These are phyloP conservation scores for Termitomyces sp. DNA, from an alignment of 768 basidiomycete species.

Conservation along the genomic window DNA sequence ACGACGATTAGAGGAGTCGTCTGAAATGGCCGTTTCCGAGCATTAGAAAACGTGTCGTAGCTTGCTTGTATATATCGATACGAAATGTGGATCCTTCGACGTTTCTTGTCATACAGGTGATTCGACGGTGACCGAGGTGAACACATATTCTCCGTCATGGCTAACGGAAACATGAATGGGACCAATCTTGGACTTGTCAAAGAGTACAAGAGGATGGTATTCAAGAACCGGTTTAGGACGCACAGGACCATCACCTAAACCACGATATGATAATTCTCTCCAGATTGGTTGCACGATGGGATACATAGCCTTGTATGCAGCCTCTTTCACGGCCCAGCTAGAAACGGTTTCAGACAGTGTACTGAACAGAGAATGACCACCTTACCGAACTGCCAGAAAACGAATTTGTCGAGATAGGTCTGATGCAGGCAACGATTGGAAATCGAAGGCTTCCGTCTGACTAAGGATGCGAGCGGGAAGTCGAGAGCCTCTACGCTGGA, in stretches of 20 bases:
- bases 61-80: no score
- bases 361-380: background rate
- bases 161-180: slow-evolving; percentile 68
- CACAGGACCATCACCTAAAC: slow-evolving; percentile 20
- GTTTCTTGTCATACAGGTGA: slow-evolving; percentile 8
- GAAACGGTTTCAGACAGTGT: background rate
- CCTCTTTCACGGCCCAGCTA: slow-evolving; percentile 86
- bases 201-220: slow-evolving; percentile 36
- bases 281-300: slow-evolving; percentile 59
- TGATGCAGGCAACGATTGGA: slow-evolving; percentile 24
- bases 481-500: slow-evolving; percentile 41
- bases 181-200: slow-evolving; percentile 22
- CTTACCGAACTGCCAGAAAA: slow-evolving; percentile 75
- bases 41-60: background rate
- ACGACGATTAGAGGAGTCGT: slow-evolving; percentile 16
- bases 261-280: slow-evolving; percentile 65
- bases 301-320: slow-evolving; percentile 82
- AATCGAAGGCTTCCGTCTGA: slow-evolving; percentile 38
- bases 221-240: slow-evolving; percentile 33
- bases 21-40: background rate
- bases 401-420: slow-evolving; percentile 25
- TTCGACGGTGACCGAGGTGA: slow-evolving; percentile 66
- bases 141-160: slow-evolving; percentile 78
- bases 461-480: slow-evolving; percentile 67
- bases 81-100: background rate